Evolutionary conservation across 352 stramenopile species (phyloP).

Genomic region (Hyaloperonospora arabidopsidis): DNA sequence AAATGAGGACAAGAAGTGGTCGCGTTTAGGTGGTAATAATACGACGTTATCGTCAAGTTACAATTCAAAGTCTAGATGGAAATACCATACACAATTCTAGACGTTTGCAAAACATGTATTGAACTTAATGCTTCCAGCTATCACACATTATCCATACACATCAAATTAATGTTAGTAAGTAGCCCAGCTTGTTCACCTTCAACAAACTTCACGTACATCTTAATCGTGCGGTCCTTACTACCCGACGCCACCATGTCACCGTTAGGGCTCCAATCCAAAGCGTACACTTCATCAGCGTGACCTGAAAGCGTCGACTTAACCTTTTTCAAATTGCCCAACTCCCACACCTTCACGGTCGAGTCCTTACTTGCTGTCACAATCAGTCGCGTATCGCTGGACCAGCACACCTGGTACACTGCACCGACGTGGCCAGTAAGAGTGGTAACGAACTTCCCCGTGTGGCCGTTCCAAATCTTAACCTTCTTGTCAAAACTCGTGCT

Average conservation of each 20-base stretch:
- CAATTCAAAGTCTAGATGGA: no score
- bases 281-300: slow-evolving; percentile 98
- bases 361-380: slow-evolving; percentile 98
- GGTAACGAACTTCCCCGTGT: slow-evolving; percentile 93
- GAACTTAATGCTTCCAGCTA: slow-evolving; percentile 64
- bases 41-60: no score
- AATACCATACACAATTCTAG: no score
- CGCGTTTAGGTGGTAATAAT: no score
- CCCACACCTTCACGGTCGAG: slow-evolving; percentile 99
- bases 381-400: slow-evolving; percentile 92
- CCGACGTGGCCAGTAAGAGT: slow-evolving; percentile 98
- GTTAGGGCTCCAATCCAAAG: slow-evolving; percentile 98
- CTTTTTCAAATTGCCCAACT: slow-evolving; percentile 86
- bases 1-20: no score
- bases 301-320: slow-evolving; percentile 92
- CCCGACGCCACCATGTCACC: slow-evolving; percentile 95
- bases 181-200: slow-evolving; percentile 3
- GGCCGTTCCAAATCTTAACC: slow-evolving; percentile 99
- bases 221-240: slow-evolving; percentile 99
- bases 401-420: slow-evolving; percentile 96
- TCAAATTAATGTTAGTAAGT: slow-evolving; percentile 30
- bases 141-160: slow-evolving; percentile 20
- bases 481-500: slow-evolving; percentile 99
- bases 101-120: slow-evolving; percentile 18
- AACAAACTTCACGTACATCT: slow-evolving; percentile 87